Evolutionary conservation across 2,329 filamentous ascomycete species (phyloP), one percentile per base, ranked within the genome.

Genomic region (Monilinia laxa): DNA sequence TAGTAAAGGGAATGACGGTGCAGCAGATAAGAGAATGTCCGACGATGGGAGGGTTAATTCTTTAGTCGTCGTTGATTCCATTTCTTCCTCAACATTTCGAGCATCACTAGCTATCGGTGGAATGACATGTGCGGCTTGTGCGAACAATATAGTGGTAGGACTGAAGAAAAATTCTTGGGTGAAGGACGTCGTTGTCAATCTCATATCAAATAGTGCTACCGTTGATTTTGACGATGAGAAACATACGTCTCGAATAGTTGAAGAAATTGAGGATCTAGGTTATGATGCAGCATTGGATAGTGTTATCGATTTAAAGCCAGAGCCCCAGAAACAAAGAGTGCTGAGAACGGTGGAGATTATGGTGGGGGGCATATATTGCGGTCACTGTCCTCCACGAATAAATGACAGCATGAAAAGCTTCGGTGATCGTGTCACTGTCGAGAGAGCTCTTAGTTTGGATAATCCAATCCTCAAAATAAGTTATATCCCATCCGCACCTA

Each of bases 321-420:
- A 52, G 68, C 56, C 69, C 31, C 56, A 64, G 7, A 62, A 66
- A 35, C 68, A 67, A 38, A 69, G 35, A 16, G 59, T 60, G 11
- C 64, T 66, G 18, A 68, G 90, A 57, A 86, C 85, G 0, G 82
- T 92, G 2, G 84, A 88, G 65, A 86, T 93, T 66, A 78, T 78
- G 51, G 80, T 94, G 59, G 83, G 90, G 60, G 91, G 91, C 59
- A 88, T 93, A 79, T 92, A 90, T 77, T 93, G 91, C 77, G 81
- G 84, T 18, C 86, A 90, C 73, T 93, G 90, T 71, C 88, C 90
- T 0, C 79, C 81, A 5, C 81, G 85, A 38, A 83, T 91, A 40
- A 75, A 80, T 23, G 80, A 80, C 47, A 84, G 81, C 3, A 77
- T 92, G 18, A 79, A 79, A 6, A 80, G 82, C 2, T 85, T 89